phyloP scores from a whole-genome alignment of 1,284 basidiomycete genomes.

The Pseudomicrostroma phylloplanum region DNA sequence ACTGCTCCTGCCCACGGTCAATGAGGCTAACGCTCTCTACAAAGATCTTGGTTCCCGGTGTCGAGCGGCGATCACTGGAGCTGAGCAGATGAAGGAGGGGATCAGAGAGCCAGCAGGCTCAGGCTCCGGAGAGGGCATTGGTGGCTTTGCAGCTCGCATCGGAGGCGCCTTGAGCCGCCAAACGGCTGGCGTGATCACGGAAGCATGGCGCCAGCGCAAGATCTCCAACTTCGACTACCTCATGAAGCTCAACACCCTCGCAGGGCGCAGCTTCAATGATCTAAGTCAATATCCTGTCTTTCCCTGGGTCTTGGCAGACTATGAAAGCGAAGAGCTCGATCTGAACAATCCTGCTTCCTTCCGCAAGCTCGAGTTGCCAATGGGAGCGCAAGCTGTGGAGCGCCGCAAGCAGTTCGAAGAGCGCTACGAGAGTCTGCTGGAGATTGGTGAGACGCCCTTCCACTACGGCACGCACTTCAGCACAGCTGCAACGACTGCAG shows the following conservation, averaged over 20 bases:
- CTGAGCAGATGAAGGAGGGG: slow-evolving; percentile 26
- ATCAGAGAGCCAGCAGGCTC: slow-evolving; percentile 22
- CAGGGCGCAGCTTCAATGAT: slow-evolving; percentile 55
- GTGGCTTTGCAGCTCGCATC: slow-evolving; percentile 25
- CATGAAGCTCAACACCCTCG: slow-evolving; percentile 48
- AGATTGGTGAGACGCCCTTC: slow-evolving; percentile 59
- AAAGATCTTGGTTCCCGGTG: slow-evolving; percentile 26
- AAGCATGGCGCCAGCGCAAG: slow-evolving; percentile 39
- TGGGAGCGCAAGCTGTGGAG: slow-evolving; percentile 77
- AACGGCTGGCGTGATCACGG: slow-evolving; percentile 35
- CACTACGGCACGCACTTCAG: slow-evolving; percentile 75
- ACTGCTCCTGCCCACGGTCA: slow-evolving; percentile 38
- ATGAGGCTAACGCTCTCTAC: slow-evolving; percentile 28
- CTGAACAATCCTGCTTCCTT: slow-evolving; percentile 63
- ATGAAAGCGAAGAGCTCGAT: slow-evolving; percentile 68
- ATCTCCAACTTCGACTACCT: slow-evolving; percentile 50
- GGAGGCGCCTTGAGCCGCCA: slow-evolving; percentile 33
- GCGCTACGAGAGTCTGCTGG: slow-evolving; percentile 66
- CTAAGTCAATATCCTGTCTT: slow-evolving; percentile 94
- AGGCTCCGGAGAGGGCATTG: not conserved
- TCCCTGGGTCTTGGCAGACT: slow-evolving; percentile 82
- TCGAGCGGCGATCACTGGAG: slow-evolving; percentile 29
- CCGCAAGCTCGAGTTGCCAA: slow-evolving; percentile 75
- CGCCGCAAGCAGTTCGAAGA: slow-evolving; percentile 55
- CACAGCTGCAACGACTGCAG: slow-evolving; percentile 93